Evolutionary conservation across 805 yeast genomes (phyloP).

Genomic region (Candida jianshihensis): DNA sequence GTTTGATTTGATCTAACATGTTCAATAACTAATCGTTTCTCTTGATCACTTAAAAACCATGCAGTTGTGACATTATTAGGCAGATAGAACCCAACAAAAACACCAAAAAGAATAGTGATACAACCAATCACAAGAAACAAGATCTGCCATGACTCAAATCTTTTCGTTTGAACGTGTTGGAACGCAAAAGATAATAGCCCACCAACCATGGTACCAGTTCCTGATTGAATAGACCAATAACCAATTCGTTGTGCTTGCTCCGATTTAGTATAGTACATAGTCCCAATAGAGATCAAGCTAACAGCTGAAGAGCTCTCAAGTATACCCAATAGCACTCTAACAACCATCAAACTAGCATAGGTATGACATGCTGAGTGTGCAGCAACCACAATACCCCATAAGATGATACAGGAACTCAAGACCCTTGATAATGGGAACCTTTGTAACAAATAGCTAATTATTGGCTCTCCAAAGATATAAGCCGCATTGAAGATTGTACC

Average conservation of each 20-base stretch:
- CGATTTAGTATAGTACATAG: constrained; percentile 49
- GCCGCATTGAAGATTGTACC: constrained; percentile 47
- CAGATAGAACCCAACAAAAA: constrained; percentile 31
- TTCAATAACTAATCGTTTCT: constrained; percentile 33
- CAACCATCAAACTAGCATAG: constrained; percentile 45
- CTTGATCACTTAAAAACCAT: constrained; percentile 28
- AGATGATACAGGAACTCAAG: constrained; percentile 34
- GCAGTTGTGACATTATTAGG: constrained; percentile 40
- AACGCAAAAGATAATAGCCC: constrained; percentile 44
- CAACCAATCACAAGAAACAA: constrained; percentile 49
- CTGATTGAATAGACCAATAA: constrained; percentile 48
- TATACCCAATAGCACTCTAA: constrained; percentile 42
- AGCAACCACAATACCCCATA: constrained; percentile 44
- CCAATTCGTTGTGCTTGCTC: constrained; percentile 50
- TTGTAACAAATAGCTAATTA: constrained; percentile 39
- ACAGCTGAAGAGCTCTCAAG: constrained; percentile 50
- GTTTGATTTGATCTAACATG: constrained; percentile 37
- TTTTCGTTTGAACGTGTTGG: constrained; percentile 36
- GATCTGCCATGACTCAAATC: constrained; percentile 49
- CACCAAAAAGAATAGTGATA: constrained; percentile 41
- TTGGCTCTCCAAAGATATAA: constrained; percentile 44
- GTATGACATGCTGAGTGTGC: constrained; percentile 43
- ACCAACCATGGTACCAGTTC: constrained; percentile 38
- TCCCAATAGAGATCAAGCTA: constrained; percentile 44
- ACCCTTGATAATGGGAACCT: constrained; percentile 45